Percentiles rank a stretch among this genome's conserved stretches.
phyloP scores from a whole-genome alignment of 2,329 filamentous ascomycete genomes.

The Aspergillus proliferans region DNA sequence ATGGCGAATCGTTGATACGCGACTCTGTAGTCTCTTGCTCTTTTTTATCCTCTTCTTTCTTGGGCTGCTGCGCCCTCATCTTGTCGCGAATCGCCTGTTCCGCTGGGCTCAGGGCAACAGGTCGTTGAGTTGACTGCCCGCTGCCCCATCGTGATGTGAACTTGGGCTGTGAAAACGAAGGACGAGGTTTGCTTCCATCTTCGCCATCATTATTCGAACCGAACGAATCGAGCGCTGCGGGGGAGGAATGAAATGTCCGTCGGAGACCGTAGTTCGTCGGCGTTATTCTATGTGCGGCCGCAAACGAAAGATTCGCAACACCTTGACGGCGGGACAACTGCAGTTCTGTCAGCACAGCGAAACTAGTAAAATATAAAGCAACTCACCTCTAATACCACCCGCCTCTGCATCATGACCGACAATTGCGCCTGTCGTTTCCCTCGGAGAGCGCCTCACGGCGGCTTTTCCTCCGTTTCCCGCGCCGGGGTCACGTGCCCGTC shows the following conservation, averaged over 20 bases:
- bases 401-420: conserved; percentile 28
- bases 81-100: not conserved
- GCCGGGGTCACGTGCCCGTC: conserved; percentile 22
- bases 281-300: conserved; percentile 20
- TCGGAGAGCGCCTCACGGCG: conserved; percentile 12
- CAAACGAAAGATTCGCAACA: conserved; percentile 32
- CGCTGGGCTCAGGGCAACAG: not conserved
- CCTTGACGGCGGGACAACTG: conserved; percentile 34
- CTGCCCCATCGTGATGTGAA: conserved; percentile 22
- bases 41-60: not conserved
- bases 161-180: conserved; percentile 15
- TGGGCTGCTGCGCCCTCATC: not conserved
- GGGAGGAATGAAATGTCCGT: conserved; percentile 31
- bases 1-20: not conserved
- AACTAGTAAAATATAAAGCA: not conserved
- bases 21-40: not conserved
- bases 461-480: conserved; percentile 7
- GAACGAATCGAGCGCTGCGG: conserved; percentile 20
- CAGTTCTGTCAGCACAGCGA: not conserved
- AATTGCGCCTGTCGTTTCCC: conserved; percentile 7
- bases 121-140: conserved; percentile 2
- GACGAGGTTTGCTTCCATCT: conserved; percentile 10
- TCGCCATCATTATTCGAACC: conserved; percentile 15
- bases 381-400: conserved; percentile 27
- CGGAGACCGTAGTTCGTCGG: conserved; percentile 15